These are phyloP conservation scores for Pharus latifolius DNA, from an alignment of 176 grass and related monocot species.

Conservation along the genomic window DNA sequence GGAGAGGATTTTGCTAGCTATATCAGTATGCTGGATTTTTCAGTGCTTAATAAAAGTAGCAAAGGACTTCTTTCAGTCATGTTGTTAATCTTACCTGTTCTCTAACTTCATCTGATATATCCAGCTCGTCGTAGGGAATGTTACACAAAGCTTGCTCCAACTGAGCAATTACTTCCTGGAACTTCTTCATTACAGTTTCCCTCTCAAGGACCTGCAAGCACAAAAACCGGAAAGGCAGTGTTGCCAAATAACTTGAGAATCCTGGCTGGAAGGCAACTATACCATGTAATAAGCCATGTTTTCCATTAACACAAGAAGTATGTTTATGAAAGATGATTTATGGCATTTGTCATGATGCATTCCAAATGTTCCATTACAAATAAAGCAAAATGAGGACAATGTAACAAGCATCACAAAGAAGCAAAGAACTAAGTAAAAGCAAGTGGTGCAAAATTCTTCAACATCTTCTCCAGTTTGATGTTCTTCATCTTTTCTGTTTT, in stretches of 20 bases:
- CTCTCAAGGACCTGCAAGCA: conserved; percentile 56
- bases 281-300: background rate
- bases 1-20: conserved; percentile 9
- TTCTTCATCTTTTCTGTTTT: too few relatives aligned
- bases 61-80: conserved; percentile 4
- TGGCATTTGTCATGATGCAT: background rate
- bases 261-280: background rate
- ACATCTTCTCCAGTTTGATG: too few relatives aligned
- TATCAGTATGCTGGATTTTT: conserved; percentile 1
- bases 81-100: conserved; percentile 50
- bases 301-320: conserved; percentile 7
- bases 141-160: conserved; percentile 52
- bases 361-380: background rate
- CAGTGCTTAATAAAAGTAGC: background rate
- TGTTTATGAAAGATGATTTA: background rate
- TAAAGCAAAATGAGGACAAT: background rate
- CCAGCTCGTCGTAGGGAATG: conserved; percentile 50
- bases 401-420: background rate
- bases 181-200: conserved; percentile 43
- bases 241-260: background rate
- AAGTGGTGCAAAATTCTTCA: too few relatives aligned
- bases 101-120: conserved; percentile 85
- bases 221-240: background rate
- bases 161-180: conserved; percentile 42
- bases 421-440: too few relatives aligned